Evolutionary conservation across 495 filamentous ascomycete species (phyloP), one percentile per base, ranked within the genome.

Genomic region (Chaetomidium leptoderma): DNA sequence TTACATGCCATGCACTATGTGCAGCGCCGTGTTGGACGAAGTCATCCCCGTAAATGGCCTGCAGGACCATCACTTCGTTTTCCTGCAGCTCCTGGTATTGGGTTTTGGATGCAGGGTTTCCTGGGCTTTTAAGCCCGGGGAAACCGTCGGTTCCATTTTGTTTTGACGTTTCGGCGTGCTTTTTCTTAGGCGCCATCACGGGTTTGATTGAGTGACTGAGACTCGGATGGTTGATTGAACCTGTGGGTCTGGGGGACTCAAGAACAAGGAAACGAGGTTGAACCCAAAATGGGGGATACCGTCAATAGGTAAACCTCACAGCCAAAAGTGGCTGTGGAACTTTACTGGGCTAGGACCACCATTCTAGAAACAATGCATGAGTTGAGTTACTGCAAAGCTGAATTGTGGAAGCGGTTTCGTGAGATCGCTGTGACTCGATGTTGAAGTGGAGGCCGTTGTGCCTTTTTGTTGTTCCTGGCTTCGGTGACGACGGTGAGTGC

Each of bases 31-130:
- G 83, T 59, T 90, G 82, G 63, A 84, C 74, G 67, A 88, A 97
- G 66, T 97, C 93, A 46, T 97, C 91, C 65, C 86, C 88, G 66
- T 93, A 98, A 39, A 98, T 96, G 6, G 95, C 89, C 53, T 86
- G 78, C 47, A 98, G 76, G 13, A 84, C 93, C 72, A 95, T 86
- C 33, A 92, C 77, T 75, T 98, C 93, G 67, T 96, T 86, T 55
- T 87, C 75, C 74, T 97, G 93, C 21, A 86, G 83, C 66, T 93
- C 85, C 42, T 85, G 79, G 71, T 97, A 95, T 65, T 93, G 83
- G 16, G 87, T 85, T 44, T 68, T 73, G 2, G 66, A 46, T 17
- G 61, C 59, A 39, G 67, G 40, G 44, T 53, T 60, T 57, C 70
- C 73, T 29, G 73, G 21, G 50, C 70, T 63, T 53, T 69, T 67